These are phyloP conservation scores for Sporothrix pseudoabietina DNA, from an alignment of 2,329 filamentous ascomycete species.

Conservation along the genomic window DNA sequence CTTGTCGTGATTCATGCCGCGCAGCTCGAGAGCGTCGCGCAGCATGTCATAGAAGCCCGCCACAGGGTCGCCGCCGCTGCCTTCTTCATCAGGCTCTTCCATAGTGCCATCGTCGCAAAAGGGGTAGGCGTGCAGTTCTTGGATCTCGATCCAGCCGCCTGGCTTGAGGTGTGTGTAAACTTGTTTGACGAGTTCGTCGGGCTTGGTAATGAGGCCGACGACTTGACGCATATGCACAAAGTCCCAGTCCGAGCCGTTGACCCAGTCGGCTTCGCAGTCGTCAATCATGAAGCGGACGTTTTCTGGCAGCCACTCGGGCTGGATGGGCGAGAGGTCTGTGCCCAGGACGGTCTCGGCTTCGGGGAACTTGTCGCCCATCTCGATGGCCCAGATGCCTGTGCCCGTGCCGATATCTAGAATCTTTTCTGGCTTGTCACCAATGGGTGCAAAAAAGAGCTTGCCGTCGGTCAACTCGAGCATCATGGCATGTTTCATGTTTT, in stretches of 20 bases:
- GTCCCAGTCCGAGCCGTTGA: conserved; percentile 56
- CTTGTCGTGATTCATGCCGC: conserved; percentile 33
- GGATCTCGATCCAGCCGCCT: conserved; percentile 56
- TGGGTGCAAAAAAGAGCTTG: conserved; percentile 46
- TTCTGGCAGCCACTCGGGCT: conserved; percentile 55
- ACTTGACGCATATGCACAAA: conserved; percentile 56
- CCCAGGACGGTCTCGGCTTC: conserved; percentile 45
- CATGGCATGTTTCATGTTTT: conserved; percentile 50
- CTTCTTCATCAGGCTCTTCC: conserved; percentile 31
- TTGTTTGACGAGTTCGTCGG: conserved; percentile 45
- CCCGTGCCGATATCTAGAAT: conserved; percentile 55
- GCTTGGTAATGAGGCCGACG: conserved; percentile 55
- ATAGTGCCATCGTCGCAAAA: conserved; percentile 51
- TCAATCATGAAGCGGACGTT: conserved; percentile 66
- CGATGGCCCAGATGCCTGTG: conserved; percentile 48
- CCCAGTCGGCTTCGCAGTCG: conserved; percentile 63
- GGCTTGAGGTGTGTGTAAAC: conserved; percentile 44
- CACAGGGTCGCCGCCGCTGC: conserved; percentile 40
- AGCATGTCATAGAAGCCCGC: conserved; percentile 39
- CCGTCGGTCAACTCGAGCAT: conserved; percentile 50
- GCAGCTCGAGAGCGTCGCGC: conserved; percentile 39
- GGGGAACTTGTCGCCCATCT: conserved; percentile 49
- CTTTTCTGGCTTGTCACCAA: conserved; percentile 46
- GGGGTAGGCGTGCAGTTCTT: conserved; percentile 49
- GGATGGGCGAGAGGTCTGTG: conserved; percentile 51